Evolutionary conservation across 2,329 filamentous ascomycete genomes (phyloP).

Genomic region (Orbilia quercus): DNA sequence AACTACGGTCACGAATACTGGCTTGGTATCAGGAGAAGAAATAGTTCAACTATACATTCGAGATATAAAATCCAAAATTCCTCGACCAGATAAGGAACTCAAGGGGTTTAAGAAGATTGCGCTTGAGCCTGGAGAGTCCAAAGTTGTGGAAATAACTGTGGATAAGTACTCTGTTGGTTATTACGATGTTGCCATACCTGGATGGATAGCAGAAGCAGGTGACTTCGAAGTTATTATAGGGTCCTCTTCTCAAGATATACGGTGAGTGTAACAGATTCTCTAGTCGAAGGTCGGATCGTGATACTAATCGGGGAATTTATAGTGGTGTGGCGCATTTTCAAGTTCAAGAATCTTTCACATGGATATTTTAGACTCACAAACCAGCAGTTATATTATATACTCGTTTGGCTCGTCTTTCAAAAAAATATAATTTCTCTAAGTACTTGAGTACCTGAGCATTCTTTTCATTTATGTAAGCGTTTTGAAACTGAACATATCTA

Average conservation of each 20-base stretch:
- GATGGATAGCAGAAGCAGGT: constrained; percentile 76
- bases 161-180: constrained; percentile 69
- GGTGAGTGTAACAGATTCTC: constrained; percentile 64
- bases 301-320: constrained; percentile 59
- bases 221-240: constrained; percentile 72
- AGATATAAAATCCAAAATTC: constrained; percentile 72
- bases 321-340: constrained; percentile 69
- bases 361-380: constrained; percentile 68
- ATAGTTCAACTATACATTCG: constrained; percentile 75
- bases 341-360: constrained; percentile 74
- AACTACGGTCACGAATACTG: constrained; percentile 71
- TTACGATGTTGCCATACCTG: constrained; percentile 70
- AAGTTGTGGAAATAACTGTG: constrained; percentile 63
- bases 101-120: constrained; percentile 76
- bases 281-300: neutral
- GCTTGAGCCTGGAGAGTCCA: constrained; percentile 68
- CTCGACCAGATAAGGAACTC: constrained; percentile 73
- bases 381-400: neutral
- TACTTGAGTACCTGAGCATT: too few species aligned
- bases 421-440: too few species aligned
- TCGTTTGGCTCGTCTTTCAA: neutral
- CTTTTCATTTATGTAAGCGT: too few species aligned
- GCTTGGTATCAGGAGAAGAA: constrained; percentile 71
- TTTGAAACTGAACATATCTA: too few species aligned
- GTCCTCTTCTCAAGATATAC: constrained; percentile 72